Conservation (phyloP, 2,329 filamentous ascomycete species). For the Ceratocystis eucalypticola region DNA sequence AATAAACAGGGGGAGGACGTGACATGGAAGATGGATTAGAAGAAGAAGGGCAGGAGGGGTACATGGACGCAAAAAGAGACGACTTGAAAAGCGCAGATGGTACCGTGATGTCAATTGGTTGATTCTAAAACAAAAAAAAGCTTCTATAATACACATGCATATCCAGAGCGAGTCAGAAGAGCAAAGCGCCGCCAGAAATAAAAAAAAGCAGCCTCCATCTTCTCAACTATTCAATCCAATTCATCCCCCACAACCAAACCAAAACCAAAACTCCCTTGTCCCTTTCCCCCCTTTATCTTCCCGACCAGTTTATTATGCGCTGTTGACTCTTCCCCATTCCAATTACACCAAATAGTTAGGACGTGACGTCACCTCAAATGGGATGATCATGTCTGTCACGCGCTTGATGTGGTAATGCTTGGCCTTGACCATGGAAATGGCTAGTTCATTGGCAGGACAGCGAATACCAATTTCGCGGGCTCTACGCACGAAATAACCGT, state of each 20-base stretch:
- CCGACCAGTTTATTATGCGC: too few relatives aligned
- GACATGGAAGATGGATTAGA: slow-evolving; percentile 17
- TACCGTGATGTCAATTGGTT: slow-evolving; percentile 7
- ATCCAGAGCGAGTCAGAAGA: too few relatives aligned
- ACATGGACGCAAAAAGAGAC: not conserved
- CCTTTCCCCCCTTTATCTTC: not conserved
- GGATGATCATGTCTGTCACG: slow-evolving; percentile 26
- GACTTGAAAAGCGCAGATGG: not conserved
- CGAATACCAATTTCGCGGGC: slow-evolving; percentile 61
- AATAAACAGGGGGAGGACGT: slow-evolving; percentile 19
- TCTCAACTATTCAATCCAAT: not conserved
- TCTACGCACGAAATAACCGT: slow-evolving; percentile 69
- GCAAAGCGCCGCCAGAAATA: not conserved
- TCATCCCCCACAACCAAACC: not conserved
- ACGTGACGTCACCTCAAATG: slow-evolving; percentile 27
- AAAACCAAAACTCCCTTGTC: not conserved
- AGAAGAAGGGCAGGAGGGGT: not conserved
- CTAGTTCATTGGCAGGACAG: slow-evolving; percentile 57
- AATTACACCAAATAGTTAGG: slow-evolving; percentile 7
- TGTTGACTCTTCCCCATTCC: not conserved
- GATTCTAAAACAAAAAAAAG: slow-evolving; percentile 10
- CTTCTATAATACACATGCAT: slow-evolving; percentile 10
- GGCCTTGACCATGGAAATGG: slow-evolving; percentile 59
- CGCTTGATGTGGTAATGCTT: slow-evolving; percentile 36
- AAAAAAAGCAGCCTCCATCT: not conserved